Base-by-base conservation (phyloP, 2,329 filamentous ascomycete species). In the Talaromyces pinophilus region DNA sequence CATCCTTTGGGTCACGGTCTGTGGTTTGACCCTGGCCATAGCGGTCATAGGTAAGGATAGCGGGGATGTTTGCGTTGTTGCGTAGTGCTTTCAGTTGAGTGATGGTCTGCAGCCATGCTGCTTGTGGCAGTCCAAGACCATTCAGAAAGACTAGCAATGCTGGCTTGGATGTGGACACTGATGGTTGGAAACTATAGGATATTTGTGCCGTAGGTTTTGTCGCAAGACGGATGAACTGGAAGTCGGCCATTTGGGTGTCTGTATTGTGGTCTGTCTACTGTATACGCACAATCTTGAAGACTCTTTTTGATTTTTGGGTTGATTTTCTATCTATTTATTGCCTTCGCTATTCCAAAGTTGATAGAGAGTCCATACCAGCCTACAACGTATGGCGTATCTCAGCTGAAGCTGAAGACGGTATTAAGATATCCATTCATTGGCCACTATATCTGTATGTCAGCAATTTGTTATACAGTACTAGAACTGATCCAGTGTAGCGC, bases 1-100 rank as follows among this genome's bases (percentile, higher is more conserved):
- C 65, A 48, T 79, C 79, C 2, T 71, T 67, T 0, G 78, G 81
- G 59, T 87, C 84, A 2, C 74, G 72, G n/a, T 85, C 83, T 59
- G 72, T 82, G 70, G 76, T 81, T 75, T 62, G 74, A 10, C 85
- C 85, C 72, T 88, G 86, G 8, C 86, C 85, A 69, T 82, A 87
- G 50, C 86, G 84, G 73, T 88, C 86, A 68, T 87, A 88, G 54
- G 81, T 82, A 3, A 88, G 76, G 19, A 87, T 72, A 15, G 77
- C 76, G 1, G 82, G 82, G 60, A 77, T 76, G 10, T 73, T 69
- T 2, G 73, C 65, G 5, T n/a, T 63, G 30, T 68, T 62, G 15
- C 67, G 68, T 3, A 65, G 57, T 2, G 64, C 60, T 30, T 72
- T 68, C 10, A 75, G 71, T 66, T 52, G 69, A 46, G 42, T 66